phyloP scores from a whole-genome alignment of 2,329 filamentous ascomycete species.

The Cercospora berteroae region DNA sequence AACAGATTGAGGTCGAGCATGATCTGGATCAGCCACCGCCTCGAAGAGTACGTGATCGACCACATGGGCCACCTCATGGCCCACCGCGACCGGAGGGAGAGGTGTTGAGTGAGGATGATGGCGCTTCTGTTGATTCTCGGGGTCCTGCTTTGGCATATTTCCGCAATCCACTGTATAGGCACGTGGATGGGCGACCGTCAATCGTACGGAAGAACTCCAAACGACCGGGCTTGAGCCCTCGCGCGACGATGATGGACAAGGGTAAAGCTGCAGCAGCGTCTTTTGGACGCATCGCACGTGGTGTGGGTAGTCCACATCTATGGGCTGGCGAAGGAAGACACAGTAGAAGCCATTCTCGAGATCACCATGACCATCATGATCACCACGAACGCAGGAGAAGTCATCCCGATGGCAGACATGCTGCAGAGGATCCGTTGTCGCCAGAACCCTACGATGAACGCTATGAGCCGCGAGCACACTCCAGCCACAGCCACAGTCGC shows the following conservation, averaged over 20 bases:
- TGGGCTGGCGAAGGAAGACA: slow-evolving; percentile 35
- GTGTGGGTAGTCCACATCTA: slow-evolving; percentile 38
- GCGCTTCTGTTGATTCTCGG: slow-evolving; percentile 44
- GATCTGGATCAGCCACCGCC: slow-evolving; percentile 23
- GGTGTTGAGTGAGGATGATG: slow-evolving; percentile 37
- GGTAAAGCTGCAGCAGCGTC: slow-evolving; percentile 39
- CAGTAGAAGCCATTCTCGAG: slow-evolving; percentile 31
- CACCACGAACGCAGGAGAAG: slow-evolving; percentile 26
- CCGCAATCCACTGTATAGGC: slow-evolving; percentile 50
- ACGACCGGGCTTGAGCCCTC: slow-evolving; percentile 34
- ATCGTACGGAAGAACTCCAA: slow-evolving; percentile 43
- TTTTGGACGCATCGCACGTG: slow-evolving; percentile 38
- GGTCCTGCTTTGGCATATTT: slow-evolving; percentile 50
- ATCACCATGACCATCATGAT: slow-evolving; percentile 26
- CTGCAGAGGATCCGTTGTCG: slow-evolving; percentile 23
- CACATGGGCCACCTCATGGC: slow-evolving; percentile 14
- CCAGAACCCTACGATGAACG: slow-evolving; percentile 21
- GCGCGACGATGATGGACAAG: slow-evolving; percentile 37
- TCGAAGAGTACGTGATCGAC: slow-evolving; percentile 25
- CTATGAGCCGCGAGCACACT: slow-evolving; percentile 14
- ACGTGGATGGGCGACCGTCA: slow-evolving; percentile 44
- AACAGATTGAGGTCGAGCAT: slow-evolving; percentile 30
- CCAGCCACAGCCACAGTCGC: slow-evolving; percentile 19
- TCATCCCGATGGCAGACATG: slow-evolving; percentile 29
- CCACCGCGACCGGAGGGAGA: slow-evolving; percentile 24